Conservation (phyloP, 495 filamentous ascomycete genomes). For the Penicillium samsonianum region DNA sequence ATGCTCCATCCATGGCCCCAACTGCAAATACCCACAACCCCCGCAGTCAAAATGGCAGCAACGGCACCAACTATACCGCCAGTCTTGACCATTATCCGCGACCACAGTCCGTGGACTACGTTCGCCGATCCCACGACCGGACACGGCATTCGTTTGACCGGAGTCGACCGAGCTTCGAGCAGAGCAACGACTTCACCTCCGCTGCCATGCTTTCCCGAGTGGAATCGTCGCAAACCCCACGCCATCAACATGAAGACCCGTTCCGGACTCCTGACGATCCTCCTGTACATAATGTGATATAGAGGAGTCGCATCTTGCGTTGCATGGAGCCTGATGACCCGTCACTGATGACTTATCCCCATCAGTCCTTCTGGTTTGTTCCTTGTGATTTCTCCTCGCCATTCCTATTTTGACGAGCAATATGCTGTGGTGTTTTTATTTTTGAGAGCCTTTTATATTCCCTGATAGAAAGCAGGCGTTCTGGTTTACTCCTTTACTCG, state of each 20-base stretch:
- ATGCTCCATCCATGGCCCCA: slow-evolving; percentile 78
- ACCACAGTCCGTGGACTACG: slow-evolving; percentile 63
- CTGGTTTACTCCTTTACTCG: slow-evolving; percentile 36
- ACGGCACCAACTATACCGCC: slow-evolving; percentile 88
- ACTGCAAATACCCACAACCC: slow-evolving; percentile 79
- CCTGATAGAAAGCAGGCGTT: slow-evolving; percentile 52
- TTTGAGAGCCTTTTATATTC: slow-evolving; percentile 42
- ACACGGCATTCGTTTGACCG: slow-evolving; percentile 56
- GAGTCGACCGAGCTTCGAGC: slow-evolving; percentile 73
- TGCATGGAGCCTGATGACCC: slow-evolving; percentile 37
- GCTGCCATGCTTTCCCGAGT: slow-evolving; percentile 79
- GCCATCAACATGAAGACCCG: slow-evolving; percentile 32
- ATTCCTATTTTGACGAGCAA: slow-evolving; percentile 34
- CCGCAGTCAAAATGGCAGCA: slow-evolving; percentile 86
- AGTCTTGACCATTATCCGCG: slow-evolving; percentile 51
- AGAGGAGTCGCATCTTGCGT: slow-evolving; percentile 22
- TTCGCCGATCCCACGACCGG: slow-evolving; percentile 75
- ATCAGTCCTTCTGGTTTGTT: slow-evolving; percentile 29
- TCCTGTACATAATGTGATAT: slow-evolving; percentile 36
- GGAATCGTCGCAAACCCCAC: slow-evolving; percentile 66
- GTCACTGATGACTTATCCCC: slow-evolving; percentile 35
- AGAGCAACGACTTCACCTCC: slow-evolving; percentile 85
- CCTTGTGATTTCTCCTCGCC: slow-evolving; percentile 28
- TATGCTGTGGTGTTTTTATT: slow-evolving; percentile 32
- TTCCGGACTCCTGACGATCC: slow-evolving; percentile 41